Percentiles rank a stretch among this genome's conserved stretches.
phyloP scores from a whole-genome alignment of 2,329 filamentous ascomycete species.

The Paracorniculantispora psalliotae region DNA sequence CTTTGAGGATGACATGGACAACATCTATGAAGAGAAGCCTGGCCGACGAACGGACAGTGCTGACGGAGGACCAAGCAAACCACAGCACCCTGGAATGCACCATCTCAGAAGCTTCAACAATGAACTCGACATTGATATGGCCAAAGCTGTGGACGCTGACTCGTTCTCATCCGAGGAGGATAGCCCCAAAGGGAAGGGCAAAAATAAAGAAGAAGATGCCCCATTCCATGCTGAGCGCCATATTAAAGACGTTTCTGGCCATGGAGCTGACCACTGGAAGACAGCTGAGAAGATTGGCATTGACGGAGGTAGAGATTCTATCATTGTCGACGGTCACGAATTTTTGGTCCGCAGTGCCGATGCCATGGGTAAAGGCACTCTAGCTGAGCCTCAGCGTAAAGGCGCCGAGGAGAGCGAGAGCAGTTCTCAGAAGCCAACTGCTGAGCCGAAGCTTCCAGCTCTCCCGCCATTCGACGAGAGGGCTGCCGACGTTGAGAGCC shows the following conservation, averaged over 20 bases:
- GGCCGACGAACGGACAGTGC: conserved; percentile 22
- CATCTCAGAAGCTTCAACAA: conserved; percentile 63
- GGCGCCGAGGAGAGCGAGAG: conserved; percentile 12
- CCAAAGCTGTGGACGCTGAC: conserved; percentile 43
- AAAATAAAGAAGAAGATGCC: conserved; percentile 21
- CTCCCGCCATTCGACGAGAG: conserved; percentile 51
- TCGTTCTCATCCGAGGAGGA: conserved; percentile 15
- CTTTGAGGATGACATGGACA: conserved; percentile 56
- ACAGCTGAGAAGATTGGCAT: conserved; percentile 55
- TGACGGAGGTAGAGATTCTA: conserved; percentile 65
- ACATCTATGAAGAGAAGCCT: conserved; percentile 51
- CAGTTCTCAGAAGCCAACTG: conserved; percentile 27
- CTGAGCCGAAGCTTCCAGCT: conserved; percentile 51
- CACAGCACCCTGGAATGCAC: conserved; percentile 21
- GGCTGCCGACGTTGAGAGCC: conserved; percentile 61
- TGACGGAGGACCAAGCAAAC: conserved; percentile 30
- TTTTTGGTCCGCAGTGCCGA: conserved; percentile 62
- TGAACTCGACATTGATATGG: conserved; percentile 42
- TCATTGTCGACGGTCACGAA: conserved; percentile 63
- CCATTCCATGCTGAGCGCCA: background rate
- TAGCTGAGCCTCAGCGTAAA: conserved; percentile 33
- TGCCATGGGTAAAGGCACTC: conserved; percentile 58
- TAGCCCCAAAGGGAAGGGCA: conserved; percentile 21
- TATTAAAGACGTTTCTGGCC: conserved; percentile 68
- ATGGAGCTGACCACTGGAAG: conserved; percentile 72